These are phyloP conservation scores for Phytophthora sansomeana DNA, from an alignment of 352 stramenopile genomes.

Conservation along the genomic window DNA sequence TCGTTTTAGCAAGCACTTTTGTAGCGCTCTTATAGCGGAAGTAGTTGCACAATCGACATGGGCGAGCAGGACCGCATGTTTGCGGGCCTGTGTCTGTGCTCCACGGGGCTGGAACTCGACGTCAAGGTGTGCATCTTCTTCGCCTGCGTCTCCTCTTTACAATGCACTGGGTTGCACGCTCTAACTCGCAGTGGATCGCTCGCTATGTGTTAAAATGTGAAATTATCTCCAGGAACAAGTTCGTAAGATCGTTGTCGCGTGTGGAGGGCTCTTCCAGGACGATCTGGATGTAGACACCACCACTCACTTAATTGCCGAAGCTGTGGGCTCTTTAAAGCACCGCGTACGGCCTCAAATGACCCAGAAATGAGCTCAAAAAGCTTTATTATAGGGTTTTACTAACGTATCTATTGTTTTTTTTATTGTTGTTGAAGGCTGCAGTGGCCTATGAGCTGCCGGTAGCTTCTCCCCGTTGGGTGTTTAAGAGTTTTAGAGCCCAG, in stretches of 20 bases:
- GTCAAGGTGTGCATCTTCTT: slow-evolving; percentile 50
- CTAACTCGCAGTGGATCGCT: neutral
- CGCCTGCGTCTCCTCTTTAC: slow-evolving; percentile 11
- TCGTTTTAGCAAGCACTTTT: no score
- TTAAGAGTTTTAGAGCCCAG: slow-evolving; percentile 67
- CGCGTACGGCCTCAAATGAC: slow-evolving; percentile 40
- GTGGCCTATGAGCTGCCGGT: slow-evolving; percentile 52
- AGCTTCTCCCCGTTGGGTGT: slow-evolving; percentile 64
- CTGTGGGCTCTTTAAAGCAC: slow-evolving; percentile 73
- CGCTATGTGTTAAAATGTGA: neutral
- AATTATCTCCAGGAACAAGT: slow-evolving; percentile 62
- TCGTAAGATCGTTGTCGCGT: slow-evolving; percentile 69
- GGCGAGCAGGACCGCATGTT: slow-evolving; percentile 46
- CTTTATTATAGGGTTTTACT: slow-evolving; percentile 3
- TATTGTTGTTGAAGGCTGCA: slow-evolving; percentile 51
- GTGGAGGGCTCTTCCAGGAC: slow-evolving; percentile 64
- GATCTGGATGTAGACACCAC: slow-evolving; percentile 53
- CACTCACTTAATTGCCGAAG: slow-evolving; percentile 73
- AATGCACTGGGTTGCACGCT: slow-evolving; percentile 1
- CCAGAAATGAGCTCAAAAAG: neutral
- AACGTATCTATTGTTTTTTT: slow-evolving; percentile 1
- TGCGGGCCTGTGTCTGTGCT: slow-evolving; percentile 57
- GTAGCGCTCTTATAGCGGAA: neutral
- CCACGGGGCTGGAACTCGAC: slow-evolving; percentile 57
- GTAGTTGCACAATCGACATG: slow-evolving; percentile 26